phyloP scores from a whole-genome alignment of 2,329 filamentous ascomycete species.

The Aspergillus nomiae region DNA sequence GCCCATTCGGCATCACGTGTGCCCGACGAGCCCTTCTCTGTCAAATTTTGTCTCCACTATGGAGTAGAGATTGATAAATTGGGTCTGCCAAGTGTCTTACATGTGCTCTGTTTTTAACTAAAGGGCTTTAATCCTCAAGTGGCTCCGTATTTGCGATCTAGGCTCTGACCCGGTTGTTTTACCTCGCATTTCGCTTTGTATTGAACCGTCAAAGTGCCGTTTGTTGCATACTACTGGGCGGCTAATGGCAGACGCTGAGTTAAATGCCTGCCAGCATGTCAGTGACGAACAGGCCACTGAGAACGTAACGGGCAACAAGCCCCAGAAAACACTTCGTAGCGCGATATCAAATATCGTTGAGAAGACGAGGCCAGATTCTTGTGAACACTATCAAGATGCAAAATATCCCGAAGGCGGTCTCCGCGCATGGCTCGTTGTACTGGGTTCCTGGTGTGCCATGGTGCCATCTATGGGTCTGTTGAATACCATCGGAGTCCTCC shows the following conservation, averaged over 20 bases:
- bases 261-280: not conserved
- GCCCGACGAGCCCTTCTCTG: not conserved
- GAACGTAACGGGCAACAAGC: not conserved
- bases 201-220: not conserved
- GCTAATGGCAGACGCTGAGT: not conserved
- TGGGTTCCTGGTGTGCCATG: conserved; percentile 40
- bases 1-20: not conserved
- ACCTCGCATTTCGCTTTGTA: not conserved
- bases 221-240: not conserved
- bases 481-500: conserved; percentile 42
- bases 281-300: not conserved
- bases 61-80: not conserved
- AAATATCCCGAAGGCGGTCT: conserved; percentile 45
- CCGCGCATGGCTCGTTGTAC: conserved; percentile 46
- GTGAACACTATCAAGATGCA: not conserved
- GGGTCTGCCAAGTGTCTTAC: not conserved
- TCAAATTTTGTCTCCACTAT: not conserved
- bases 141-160: too few species aligned
- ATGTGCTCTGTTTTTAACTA: not conserved
- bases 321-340: too few species aligned
- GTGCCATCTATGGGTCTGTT: conserved; percentile 43
- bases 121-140: not conserved
- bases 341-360: not conserved
- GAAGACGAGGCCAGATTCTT: not conserved
- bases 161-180: not conserved